phyloP scores from a whole-genome alignment of 1,284 basidiomycete species.

The Rhodotorula sp. region DNA sequence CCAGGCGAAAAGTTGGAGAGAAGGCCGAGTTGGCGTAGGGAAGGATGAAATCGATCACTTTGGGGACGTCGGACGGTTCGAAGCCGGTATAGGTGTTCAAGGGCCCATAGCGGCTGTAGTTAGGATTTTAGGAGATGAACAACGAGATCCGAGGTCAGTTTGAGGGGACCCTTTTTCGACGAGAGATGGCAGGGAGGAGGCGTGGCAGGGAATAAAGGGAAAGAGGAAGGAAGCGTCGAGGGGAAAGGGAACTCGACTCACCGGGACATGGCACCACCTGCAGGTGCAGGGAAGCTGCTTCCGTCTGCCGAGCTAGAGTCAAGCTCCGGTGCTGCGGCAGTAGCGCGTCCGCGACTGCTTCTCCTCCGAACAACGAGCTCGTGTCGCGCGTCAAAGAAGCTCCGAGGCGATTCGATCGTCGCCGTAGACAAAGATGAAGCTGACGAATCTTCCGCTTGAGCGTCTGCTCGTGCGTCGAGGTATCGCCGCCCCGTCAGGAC shows the following conservation, averaged over 20 bases:
- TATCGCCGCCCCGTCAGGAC: slow-evolving; percentile 36
- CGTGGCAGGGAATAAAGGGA: slow-evolving; percentile 3
- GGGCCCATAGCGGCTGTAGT: slow-evolving; percentile 30
- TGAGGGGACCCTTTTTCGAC: neutral
- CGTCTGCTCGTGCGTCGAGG: too few relatives aligned
- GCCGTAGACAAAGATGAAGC: accelerated
- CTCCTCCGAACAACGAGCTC: slow-evolving; percentile 13
- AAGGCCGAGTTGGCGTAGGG: slow-evolving; percentile 28
- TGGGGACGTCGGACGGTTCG: slow-evolving; percentile 14
- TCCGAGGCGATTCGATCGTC: too few relatives aligned
- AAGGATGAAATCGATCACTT: slow-evolving; percentile 43
- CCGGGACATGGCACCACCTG: slow-evolving; percentile 16
- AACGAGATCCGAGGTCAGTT: neutral
- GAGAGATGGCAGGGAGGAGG: neutral
- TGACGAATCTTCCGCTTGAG: neutral
- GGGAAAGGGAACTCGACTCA: slow-evolving; percentile 7
- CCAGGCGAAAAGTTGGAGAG: neutral
- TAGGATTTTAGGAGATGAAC: neutral
- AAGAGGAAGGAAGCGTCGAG: too few relatives aligned
- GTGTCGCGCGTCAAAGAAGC: slow-evolving; percentile 27
- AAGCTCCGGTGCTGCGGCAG: too few relatives aligned
- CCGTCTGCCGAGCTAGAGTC: too few relatives aligned
- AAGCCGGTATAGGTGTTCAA: slow-evolving; percentile 44
- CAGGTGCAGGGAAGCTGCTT: neutral
- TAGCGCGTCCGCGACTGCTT: too few relatives aligned